Evolutionary conservation across 1,284 basidiomycete species (phyloP), one percentile per base, ranked within the genome.

Genomic region (Cryptococcus sp.): DNA sequence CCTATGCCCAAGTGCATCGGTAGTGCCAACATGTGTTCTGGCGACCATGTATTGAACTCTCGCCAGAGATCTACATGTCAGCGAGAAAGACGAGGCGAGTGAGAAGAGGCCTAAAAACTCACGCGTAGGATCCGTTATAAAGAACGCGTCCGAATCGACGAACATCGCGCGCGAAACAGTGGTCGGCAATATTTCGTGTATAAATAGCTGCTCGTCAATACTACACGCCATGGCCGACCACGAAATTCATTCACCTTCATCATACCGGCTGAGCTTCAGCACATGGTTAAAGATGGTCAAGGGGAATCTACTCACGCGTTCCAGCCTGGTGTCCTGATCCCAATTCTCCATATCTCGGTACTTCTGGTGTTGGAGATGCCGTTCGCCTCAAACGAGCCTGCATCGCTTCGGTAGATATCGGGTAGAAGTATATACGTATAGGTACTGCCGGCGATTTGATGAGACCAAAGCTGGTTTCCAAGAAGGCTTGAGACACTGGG

Each of bases 81-180:
- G 28, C 28, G 28, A 28, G 28, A 28, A 28, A 28, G n/a, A n/a
- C n/a, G n/a, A n/a, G n/a, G n/a, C n/a, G n/a, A n/a, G n/a, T n/a
- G n/a, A n/a, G n/a, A n/a, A n/a, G n/a, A n/a, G n/a, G n/a, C n/a
- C n/a, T n/a, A n/a, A 46, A 18, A 4, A 46, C 45, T 25, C 25
- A 46, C 45, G 32, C 24, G 45, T 46, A 9, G 45, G 45, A 31
- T 46, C 45, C 11, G 45, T 46, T 4, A 46, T 4, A 24, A 46
- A 46, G 45, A 46, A 46, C 4, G 45, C 45, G 45, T 46, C 45
- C 4, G 45, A 46, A 18, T 46, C 45, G 28, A 46, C 45, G 31
- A 46, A 46, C 24, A 46, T 46, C 3, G 16, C 22, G 4, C 45
- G 45, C 10, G 25, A 4, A 31, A 46, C 45, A 7, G 22, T 46